Conservation (phyloP, 2,329 filamentous ascomycete genomes). For the Apiospora pterosperma region DNA sequence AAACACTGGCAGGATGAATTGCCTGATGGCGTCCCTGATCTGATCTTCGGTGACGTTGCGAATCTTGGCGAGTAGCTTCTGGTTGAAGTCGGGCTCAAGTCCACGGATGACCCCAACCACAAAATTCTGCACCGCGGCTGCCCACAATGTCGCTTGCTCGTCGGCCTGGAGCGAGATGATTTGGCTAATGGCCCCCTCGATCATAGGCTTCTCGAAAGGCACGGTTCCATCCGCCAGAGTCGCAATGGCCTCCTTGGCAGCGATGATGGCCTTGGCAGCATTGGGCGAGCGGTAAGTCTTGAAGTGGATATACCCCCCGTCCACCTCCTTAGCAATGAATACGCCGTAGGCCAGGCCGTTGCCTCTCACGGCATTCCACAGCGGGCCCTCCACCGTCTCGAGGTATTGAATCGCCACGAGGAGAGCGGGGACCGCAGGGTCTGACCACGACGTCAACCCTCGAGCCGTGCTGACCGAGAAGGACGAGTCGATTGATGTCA, state of each 20-base stretch:
- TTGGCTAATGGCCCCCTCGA: conserved; percentile 86
- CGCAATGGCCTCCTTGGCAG: conserved; percentile 70
- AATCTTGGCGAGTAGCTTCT: conserved; percentile 72
- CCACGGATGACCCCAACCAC: conserved; percentile 75
- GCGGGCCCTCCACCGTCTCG: conserved; percentile 86
- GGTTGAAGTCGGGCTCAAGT: conserved; percentile 73
- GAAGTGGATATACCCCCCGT: conserved; percentile 78
- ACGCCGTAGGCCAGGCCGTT: conserved; percentile 91
- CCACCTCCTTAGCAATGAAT: conserved; percentile 72
- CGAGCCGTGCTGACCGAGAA: conserved; percentile 74
- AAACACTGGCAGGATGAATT: conserved; percentile 78
- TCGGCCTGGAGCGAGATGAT: conserved; percentile 86
- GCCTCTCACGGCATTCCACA: conserved; percentile 91
- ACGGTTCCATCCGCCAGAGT: conserved; percentile 69
- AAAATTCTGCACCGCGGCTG: conserved; percentile 81
- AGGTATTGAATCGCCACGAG: conserved; percentile 89
- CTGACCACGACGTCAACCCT: conserved; percentile 71
- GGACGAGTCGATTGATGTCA: conserved; percentile 89
- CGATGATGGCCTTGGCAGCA: conserved; percentile 78
- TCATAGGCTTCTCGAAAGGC: conserved; percentile 73
- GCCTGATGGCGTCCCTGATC: conserved; percentile 69
- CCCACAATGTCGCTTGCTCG: conserved; percentile 80
- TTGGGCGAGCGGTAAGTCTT: conserved; percentile 89
- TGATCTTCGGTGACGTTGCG: conserved; percentile 72
- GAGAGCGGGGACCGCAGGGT: conserved; percentile 77